phyloP scores from a whole-genome alignment of 371 early-diverging fungal genomes.

The Conidiobolus incongruus region DNA sequence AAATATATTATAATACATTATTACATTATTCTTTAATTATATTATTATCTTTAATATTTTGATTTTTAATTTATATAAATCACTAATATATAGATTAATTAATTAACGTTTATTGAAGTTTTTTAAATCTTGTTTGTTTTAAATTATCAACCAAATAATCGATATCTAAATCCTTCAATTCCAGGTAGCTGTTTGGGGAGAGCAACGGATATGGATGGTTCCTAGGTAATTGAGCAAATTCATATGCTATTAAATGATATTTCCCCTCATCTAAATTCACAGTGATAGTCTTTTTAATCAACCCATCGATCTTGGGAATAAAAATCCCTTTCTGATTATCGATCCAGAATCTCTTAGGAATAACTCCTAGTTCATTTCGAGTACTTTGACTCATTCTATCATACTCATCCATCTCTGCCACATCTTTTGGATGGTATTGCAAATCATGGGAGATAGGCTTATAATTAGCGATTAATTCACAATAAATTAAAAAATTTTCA shows the following conservation, averaged over 20 bases:
- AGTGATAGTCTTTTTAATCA: conserved; percentile 70
- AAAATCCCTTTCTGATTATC: neutral
- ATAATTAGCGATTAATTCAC: conserved; percentile 20
- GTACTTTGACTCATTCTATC: neutral
- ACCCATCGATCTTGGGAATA: conserved; percentile 14
- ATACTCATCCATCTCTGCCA: neutral
- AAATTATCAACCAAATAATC: no score
- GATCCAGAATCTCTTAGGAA: neutral
- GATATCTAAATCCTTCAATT: no score
- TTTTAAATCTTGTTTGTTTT: no score
- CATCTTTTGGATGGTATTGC: neutral
- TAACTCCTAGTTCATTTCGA: neutral
- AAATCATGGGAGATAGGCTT: neutral
- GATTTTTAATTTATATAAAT: no score
- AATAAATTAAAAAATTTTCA: conserved; percentile 53
- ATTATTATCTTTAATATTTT: no score
- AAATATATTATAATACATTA: no score
- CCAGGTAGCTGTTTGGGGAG: no score
- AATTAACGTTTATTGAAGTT: no score
- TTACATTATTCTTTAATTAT: no score
- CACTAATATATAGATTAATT: no score
- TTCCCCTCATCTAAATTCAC: conserved; percentile 38
- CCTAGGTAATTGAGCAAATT: no score
- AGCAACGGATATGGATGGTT: no score
- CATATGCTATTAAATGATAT: conserved; percentile 69